Evolutionary conservation across 306 rosid genomes (phyloP), one percentile per base, ranked within the genome.

Genomic region (Sicyos baderoa): DNA sequence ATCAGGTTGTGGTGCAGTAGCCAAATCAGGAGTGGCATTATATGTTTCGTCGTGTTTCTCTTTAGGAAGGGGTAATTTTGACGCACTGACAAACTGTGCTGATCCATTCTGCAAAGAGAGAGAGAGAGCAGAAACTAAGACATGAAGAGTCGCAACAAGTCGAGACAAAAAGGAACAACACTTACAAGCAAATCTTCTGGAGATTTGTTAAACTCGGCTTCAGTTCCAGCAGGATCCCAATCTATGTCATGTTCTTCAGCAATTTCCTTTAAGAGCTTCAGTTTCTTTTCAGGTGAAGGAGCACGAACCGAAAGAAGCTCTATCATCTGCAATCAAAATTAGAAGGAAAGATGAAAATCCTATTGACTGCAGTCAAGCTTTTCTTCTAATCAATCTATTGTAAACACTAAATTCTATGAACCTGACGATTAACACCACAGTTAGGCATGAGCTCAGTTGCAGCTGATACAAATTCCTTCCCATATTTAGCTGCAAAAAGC

Each of bases 341-440:
- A 57, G 74, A 18, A 77, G 32, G 68, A 66, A 78, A 57, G 68
- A 63, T 11, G 69, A 49, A n/a, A 54, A 76, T 49, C 14, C 15
- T 19, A 45, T 53, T 55, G 57, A 76, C 65, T 71, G 68, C 50
- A 40, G 35, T 8, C 60, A 60, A 44, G 58, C 61, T 61, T 47
- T 52, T 53, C 54, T 54, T 48, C 44, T 29, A 19, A 4, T 45
- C 8, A 54, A 29, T 48, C 27, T 2, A 73, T n/a, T 2, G 47
- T 54, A 60, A 60, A 59, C 75, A 70, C 76, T 40, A 40, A 68
- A 48, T 42, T 73, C 60, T 75, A 27, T 22, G 42, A 80, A 92
- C 98, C 98, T 92, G 98, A 71, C 96, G 98, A 77, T 88, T 92
- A 75, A 92, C 96, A 65, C 98, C 98, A 48, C 95, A 89, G 66